These are phyloP conservation scores for Ogataea nakhonphanomensis DNA, from an alignment of 805 yeast species.

Conservation along the genomic window DNA sequence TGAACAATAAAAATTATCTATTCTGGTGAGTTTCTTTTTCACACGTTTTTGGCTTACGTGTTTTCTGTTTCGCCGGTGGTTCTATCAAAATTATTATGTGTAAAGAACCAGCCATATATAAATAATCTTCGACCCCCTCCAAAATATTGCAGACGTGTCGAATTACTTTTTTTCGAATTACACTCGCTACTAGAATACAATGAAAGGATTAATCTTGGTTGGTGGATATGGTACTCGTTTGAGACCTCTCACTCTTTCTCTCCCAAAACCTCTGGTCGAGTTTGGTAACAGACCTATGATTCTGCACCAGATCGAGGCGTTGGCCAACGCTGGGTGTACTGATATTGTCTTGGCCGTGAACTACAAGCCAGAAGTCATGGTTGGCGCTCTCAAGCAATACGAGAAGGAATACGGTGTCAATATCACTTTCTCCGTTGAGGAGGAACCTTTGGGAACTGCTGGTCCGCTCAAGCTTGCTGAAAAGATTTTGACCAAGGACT, in stretches of 20 bases:
- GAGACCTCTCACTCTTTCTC: conserved; percentile 94
- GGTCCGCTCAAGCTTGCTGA: conserved; percentile 99
- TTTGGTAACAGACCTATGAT: conserved; percentile 99
- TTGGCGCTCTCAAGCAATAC: conserved; percentile 87
- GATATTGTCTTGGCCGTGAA: conserved; percentile 98
- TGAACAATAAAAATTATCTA: neutral
- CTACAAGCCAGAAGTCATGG: conserved; percentile 99
- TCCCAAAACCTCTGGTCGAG: conserved; percentile 96
- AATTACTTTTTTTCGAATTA: conserved; percentile 3
- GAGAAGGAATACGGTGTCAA: conserved; percentile 91
- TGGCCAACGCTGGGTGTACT: conserved; percentile 97
- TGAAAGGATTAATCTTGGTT: conserved; percentile 97
- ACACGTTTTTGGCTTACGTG: conserved; percentile 10
- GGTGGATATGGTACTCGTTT: conserved; percentile 99
- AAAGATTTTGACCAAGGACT: conserved; percentile 87
- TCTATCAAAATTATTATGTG: conserved; percentile 1
- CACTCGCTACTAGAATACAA: conserved; percentile 29
- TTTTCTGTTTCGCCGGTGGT: conserved; percentile 9
- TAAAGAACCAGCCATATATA: conserved; percentile 7
- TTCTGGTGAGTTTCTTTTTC: conserved; percentile 11
- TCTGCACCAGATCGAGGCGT: conserved; percentile 95
- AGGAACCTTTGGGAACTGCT: conserved; percentile 99
- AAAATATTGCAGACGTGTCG: conserved; percentile 10
- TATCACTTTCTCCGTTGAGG: conserved; percentile 97
- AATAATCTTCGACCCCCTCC: conserved; percentile 2